Conservation (phyloP, 208 protist species). For the Trichomonas vaginalis region DNA sequence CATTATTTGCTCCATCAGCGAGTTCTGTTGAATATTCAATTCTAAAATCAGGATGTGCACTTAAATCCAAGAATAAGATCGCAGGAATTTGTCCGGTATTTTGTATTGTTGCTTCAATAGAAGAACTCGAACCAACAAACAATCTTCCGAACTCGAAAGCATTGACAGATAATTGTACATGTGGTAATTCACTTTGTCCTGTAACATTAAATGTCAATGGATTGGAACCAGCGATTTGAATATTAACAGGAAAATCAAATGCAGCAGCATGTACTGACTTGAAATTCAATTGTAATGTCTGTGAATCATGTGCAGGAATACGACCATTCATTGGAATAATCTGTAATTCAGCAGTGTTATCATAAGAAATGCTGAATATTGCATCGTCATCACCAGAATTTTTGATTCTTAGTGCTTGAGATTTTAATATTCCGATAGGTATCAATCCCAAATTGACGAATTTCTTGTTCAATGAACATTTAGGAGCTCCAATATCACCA, state of each 20-base stretch:
- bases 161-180: background rate
- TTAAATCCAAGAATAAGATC: background rate
- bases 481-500: background rate
- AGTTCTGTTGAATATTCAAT: background rate
- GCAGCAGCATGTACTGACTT: background rate
- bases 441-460: background rate
- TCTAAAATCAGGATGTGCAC: background rate
- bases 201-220: background rate
- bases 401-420: background rate
- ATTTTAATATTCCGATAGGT: background rate
- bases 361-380: background rate
- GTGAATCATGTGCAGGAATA: background rate
- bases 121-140: background rate
- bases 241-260: background rate
- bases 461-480: background rate
- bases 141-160: conserved; percentile 8
- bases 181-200: background rate
- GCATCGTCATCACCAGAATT: background rate
- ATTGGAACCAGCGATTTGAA: background rate
- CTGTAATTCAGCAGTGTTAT: background rate
- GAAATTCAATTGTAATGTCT: background rate
- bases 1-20: background rate
- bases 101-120: background rate
- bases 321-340: background rate
- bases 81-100: conserved; percentile 1